phyloP scores from a whole-genome alignment of 371 early-diverging fungal species.

The Encephalitozoon hellem region DNA sequence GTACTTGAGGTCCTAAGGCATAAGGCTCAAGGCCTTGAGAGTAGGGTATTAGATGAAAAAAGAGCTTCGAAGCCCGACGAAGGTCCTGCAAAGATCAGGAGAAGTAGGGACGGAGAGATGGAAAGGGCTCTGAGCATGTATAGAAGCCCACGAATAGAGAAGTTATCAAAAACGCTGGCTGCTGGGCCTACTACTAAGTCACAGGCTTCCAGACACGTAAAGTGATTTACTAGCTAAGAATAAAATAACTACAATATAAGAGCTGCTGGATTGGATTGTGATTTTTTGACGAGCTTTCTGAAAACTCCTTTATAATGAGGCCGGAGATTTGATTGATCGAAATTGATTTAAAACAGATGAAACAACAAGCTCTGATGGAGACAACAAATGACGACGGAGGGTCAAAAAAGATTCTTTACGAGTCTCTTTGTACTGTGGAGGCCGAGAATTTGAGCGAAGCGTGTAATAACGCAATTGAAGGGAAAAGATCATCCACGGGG shows the following conservation, averaged over 20 bases:
- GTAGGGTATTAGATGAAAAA: background rate
- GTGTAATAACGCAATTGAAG: slow-evolving; percentile 8
- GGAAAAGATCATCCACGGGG: background rate
- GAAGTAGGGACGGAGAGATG: background rate
- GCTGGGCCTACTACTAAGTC: background rate
- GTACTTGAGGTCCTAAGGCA: background rate
- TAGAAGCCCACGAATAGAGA: background rate
- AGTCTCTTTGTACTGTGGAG: background rate
- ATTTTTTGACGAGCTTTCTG: background rate
- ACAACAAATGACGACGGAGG: background rate
- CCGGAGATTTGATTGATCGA: background rate
- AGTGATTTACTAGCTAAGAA: background rate
- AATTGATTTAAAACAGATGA: background rate
- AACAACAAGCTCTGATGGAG: background rate
- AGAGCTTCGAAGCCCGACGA: background rate
- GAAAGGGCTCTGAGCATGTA: background rate
- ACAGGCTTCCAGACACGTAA: background rate
- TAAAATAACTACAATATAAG: background rate
- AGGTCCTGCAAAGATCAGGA: background rate
- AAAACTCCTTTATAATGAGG: background rate
- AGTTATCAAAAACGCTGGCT: background rate
- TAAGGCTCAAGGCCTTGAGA: background rate
- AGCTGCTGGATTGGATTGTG: background rate
- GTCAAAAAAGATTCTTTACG: background rate
- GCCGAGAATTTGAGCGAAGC: background rate